phyloP scores from a whole-genome alignment of 2,329 filamentous ascomycete genomes.

The Aspergillus clavatus region DNA sequence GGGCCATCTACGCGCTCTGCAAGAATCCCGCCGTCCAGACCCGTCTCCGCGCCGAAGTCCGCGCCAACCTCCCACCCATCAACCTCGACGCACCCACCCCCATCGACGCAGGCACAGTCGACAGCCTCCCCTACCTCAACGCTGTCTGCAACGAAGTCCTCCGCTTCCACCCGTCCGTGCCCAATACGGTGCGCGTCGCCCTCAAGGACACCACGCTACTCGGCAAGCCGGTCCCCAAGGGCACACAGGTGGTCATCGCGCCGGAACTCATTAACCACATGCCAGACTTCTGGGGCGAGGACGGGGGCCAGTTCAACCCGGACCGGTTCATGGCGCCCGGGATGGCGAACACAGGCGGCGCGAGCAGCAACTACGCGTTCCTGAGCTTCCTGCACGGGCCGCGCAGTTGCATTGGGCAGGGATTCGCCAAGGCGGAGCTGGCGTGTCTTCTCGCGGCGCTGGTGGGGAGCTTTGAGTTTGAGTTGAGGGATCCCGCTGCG shows the following conservation, averaged over 20 bases:
- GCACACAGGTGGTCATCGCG: slow-evolving; percentile 63
- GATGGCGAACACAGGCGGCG: slow-evolving; percentile 52
- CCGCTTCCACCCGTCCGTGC: slow-evolving; percentile 40
- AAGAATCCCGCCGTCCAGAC: slow-evolving; percentile 50
- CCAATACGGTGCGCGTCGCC: slow-evolving; percentile 37
- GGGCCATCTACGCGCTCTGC: slow-evolving; percentile 67
- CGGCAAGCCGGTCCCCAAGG: slow-evolving; percentile 62
- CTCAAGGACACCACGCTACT: slow-evolving; percentile 51
- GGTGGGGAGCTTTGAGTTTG: neutral
- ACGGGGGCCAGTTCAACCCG: slow-evolving; percentile 68
- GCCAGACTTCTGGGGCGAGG: slow-evolving; percentile 65
- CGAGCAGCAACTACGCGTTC: slow-evolving; percentile 35
- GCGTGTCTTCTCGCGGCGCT: slow-evolving; percentile 31
- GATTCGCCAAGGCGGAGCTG: slow-evolving; percentile 41
- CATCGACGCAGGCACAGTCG: neutral
- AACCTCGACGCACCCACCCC: neutral
- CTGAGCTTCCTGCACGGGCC: slow-evolving; percentile 40
- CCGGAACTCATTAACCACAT: slow-evolving; percentile 68
- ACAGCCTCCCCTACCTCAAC: slow-evolving; percentile 47
- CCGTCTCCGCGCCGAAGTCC: slow-evolving; percentile 45
- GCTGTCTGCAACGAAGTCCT: slow-evolving; percentile 73
- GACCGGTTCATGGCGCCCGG: slow-evolving; percentile 64
- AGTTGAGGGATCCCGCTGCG: neutral
- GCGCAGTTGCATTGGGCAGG: slow-evolving; percentile 37
- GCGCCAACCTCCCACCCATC: neutral